Conservation (phyloP, 306 rosid genomes). For the Dicorynia guianensis region DNA sequence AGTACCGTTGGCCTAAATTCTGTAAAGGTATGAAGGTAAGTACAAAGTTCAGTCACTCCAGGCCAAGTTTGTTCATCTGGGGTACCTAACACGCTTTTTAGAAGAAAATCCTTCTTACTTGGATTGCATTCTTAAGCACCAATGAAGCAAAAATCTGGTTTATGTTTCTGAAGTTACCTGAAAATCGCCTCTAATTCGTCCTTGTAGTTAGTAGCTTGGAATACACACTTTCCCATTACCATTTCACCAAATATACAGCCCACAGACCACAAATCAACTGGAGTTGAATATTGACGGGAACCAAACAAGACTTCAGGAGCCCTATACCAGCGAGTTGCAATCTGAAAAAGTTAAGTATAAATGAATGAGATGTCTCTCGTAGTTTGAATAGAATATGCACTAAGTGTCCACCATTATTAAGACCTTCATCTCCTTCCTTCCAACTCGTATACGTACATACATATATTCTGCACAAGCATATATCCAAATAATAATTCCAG, state of each 20-base stretch:
- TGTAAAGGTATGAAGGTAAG: not conserved
- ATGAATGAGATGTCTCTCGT: not conserved
- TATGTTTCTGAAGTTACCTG: constrained; percentile 22
- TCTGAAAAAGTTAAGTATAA: not conserved
- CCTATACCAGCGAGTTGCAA: constrained; percentile 19
- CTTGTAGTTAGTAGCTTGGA: not conserved
- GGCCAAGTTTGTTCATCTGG: constrained; percentile 41
- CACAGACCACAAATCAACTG: constrained; percentile 39
- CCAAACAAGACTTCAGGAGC: constrained; percentile 39
- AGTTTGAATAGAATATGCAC: not conserved
- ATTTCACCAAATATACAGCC: constrained; percentile 51
- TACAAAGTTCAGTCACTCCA: not conserved
- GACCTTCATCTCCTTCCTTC: too few species aligned
- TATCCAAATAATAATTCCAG: not conserved
- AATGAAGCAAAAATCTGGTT: not conserved
- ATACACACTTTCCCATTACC: not conserved
- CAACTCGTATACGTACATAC: too few species aligned
- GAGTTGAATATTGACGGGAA: not conserved
- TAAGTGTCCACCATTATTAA: not conserved
- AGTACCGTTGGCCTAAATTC: not conserved
- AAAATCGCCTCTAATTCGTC: constrained; percentile 29
- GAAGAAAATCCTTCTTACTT: constrained; percentile 1
- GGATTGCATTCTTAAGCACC: not conserved
- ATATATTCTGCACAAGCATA: not conserved
- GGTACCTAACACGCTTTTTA: constrained; percentile 41